Evolutionary conservation across 2,329 filamentous ascomycete species (phyloP).

Genomic region (Achaetomium macrosporum): DNA sequence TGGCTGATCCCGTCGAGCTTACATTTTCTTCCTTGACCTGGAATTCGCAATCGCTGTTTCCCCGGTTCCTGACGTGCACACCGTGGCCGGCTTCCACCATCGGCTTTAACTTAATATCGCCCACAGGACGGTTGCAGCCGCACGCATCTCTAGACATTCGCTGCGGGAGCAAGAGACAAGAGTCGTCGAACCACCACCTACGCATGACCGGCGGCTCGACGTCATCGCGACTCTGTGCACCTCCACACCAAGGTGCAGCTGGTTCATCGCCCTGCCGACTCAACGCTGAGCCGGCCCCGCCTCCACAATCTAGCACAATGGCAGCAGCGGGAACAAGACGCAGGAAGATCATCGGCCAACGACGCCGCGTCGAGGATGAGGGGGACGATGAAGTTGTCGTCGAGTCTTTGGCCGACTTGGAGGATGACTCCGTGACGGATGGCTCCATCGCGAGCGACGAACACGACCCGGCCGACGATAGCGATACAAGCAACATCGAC

Average conservation of each 20-base stretch:
- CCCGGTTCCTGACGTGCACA: not conserved
- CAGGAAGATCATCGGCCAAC: conserved; percentile 60
- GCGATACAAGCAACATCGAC: conserved; percentile 59
- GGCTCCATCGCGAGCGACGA: conserved; percentile 59
- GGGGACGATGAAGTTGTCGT: conserved; percentile 60
- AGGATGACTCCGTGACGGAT: conserved; percentile 62
- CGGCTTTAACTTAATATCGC: conserved; percentile 7
- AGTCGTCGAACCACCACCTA: conserved; percentile 8
- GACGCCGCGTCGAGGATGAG: conserved; percentile 64
- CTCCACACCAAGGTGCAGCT: conserved; percentile 15
- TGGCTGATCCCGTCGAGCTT: not conserved
- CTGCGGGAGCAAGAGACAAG: conserved; percentile 4
- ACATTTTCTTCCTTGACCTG: not conserved
- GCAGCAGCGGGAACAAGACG: conserved; percentile 42
- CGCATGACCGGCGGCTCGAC: conserved; percentile 21
- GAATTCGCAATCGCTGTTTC: not conserved
- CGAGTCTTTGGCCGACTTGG: conserved; percentile 47
- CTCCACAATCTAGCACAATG: conserved; percentile 21
- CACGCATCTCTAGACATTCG: conserved; percentile 5
- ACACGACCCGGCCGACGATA: conserved; percentile 52
- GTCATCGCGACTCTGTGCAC: conserved; percentile 22
- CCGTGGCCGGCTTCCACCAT: not conserved
- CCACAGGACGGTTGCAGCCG: conserved; percentile 21
- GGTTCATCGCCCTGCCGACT: conserved; percentile 9
- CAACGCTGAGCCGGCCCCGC: conserved; percentile 6